Conservation (phyloP, 306 rosid genomes). For the Arachis stenosperma region DNA sequence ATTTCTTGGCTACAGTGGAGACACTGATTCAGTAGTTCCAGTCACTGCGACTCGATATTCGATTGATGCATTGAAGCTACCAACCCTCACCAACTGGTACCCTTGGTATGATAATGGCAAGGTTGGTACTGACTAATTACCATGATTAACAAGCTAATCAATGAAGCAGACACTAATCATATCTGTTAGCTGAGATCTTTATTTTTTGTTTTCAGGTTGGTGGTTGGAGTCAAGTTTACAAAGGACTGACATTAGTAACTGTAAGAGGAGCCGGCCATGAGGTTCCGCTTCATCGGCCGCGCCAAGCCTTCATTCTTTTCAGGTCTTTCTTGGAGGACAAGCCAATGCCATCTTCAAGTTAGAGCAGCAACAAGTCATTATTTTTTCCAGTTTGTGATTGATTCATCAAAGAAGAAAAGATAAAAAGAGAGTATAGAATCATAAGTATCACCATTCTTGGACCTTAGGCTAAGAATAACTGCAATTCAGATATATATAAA, state of each 20-base stretch:
- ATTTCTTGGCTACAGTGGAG: conserved; percentile 62
- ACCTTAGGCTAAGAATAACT: conserved; percentile 30
- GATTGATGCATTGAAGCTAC: conserved; percentile 83
- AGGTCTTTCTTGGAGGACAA: conserved; percentile 86
- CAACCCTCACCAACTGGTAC: conserved; percentile 78
- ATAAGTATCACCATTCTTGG: conserved; percentile 34
- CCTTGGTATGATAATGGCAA: conserved; percentile 84
- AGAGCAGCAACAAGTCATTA: background rate
- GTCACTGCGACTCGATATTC: conserved; percentile 89
- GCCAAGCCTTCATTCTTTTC: conserved; percentile 84
- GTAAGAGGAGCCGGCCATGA: conserved; percentile 94
- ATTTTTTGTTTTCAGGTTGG: conserved; percentile 65
- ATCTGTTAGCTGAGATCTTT: conserved; percentile 36
- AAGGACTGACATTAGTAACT: conserved; percentile 84
- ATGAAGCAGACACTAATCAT: background rate
- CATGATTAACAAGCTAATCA: conserved; percentile 1
- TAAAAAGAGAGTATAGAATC: conserved; percentile 35
- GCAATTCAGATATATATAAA: conserved; percentile 9
- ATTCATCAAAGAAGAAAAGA: background rate
- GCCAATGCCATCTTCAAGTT: conserved; percentile 70
- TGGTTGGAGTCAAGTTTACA: conserved; percentile 90
- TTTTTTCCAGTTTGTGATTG: conserved; percentile 39
- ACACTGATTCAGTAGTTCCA: conserved; percentile 91
- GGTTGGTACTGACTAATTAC: conserved; percentile 58
- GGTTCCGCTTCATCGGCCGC: conserved; percentile 93